phyloP scores from a whole-genome alignment of 2,329 filamentous ascomycete species.

The Sclerotinia minor region DNA sequence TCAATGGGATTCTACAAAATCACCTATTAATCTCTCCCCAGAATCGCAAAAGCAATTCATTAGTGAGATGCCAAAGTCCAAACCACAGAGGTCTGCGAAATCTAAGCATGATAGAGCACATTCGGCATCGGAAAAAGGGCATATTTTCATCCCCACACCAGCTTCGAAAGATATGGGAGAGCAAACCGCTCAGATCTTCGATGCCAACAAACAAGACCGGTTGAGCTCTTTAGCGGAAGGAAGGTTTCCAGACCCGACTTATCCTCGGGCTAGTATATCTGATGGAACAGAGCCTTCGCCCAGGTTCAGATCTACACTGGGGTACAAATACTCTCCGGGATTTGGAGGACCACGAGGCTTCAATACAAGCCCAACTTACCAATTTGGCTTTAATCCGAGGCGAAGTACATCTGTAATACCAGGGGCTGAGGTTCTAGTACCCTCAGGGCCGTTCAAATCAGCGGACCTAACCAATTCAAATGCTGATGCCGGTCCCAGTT shows the following conservation, averaged over 20 bases:
- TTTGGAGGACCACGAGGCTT: constrained; percentile 21
- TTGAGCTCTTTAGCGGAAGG: constrained; percentile 2
- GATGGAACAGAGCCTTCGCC: not conserved
- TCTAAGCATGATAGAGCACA: constrained; percentile 11
- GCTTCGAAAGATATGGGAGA: constrained; percentile 16
- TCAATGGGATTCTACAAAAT: constrained; percentile 4
- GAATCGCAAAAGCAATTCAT: not conserved
- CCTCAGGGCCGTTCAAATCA: not conserved
- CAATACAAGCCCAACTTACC: not conserved
- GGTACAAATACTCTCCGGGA: constrained; percentile 22
- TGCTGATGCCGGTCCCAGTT: not conserved
- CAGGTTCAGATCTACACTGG: constrained; percentile 17
- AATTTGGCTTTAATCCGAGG: not conserved
- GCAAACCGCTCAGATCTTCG: constrained; percentile 11
- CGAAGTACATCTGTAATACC: not conserved
- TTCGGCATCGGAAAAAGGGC: not conserved
- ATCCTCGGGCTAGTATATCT: constrained; percentile 20
- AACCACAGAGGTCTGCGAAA: not conserved
- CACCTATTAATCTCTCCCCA: not conserved
- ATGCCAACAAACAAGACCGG: constrained; percentile 14
- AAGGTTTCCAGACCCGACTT: constrained; percentile 21
- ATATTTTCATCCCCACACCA: constrained; percentile 16
- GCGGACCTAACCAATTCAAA: not conserved
- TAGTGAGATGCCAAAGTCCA: not conserved
- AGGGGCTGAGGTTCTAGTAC: not conserved